A percentile compares a stretch with the other conserved stretches of the same genome.
Evolutionary conservation across 768 basidiomycete species (phyloP).

Genomic region (Podaxis rugospora): DNA sequence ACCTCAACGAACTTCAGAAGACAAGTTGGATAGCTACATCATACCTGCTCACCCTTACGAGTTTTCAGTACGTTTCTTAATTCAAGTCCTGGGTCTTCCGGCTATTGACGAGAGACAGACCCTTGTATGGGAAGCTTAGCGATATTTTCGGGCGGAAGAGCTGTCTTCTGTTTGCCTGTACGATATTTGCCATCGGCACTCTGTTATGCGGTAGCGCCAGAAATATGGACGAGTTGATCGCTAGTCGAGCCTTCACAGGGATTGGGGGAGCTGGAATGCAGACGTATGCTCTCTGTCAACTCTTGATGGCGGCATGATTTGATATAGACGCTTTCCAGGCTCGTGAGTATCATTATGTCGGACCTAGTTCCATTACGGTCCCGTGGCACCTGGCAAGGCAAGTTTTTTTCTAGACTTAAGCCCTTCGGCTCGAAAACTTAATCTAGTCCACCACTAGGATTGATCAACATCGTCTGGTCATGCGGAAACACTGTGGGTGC

Average conservation of each 20-base stretch:
- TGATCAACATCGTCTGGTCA: constrained; percentile 58
- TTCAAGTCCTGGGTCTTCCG: not conserved
- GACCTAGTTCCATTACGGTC: constrained; percentile 59
- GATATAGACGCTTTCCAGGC: constrained; percentile 24
- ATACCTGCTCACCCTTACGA: constrained; percentile 56
- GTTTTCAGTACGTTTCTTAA: constrained; percentile 44
- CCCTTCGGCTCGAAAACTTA: not conserved
- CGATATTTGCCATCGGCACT: constrained; percentile 49
- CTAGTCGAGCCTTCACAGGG: constrained; percentile 50
- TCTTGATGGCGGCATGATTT: not conserved
- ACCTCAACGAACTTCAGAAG: constrained; percentile 57
- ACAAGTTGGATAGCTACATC: constrained; percentile 66
- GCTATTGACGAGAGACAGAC: constrained; percentile 27
- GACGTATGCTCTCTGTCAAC: constrained; percentile 37
- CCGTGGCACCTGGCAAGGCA: constrained; percentile 70
- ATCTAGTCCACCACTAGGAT: constrained; percentile 25
- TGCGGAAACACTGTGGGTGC: constrained; percentile 56
- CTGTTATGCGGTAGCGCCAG: constrained; percentile 49
- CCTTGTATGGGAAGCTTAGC: constrained; percentile 60
- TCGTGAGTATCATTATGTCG: constrained; percentile 62
- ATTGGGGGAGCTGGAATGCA: constrained; percentile 62
- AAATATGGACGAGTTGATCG: constrained; percentile 51
- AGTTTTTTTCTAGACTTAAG: not conserved
- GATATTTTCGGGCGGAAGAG: constrained; percentile 62
- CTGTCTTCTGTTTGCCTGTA: constrained; percentile 53